phyloP scores from a whole-genome alignment of 495 filamentous ascomycete genomes.

The Tuber microsphaerosporum region DNA sequence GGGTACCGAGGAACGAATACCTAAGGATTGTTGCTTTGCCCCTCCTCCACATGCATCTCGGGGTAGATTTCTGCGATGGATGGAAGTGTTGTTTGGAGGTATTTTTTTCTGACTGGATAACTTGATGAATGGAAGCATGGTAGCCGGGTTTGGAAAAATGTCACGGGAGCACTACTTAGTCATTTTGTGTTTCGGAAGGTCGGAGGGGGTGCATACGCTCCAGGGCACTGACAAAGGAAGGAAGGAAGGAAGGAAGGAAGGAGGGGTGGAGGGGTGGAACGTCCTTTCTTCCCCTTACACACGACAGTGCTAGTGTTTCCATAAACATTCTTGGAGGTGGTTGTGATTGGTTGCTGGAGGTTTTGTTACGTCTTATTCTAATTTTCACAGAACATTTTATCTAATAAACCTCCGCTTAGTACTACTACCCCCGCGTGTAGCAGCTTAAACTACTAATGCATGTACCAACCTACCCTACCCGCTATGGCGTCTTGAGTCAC shows the following conservation, averaged over 20 bases:
- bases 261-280: not conserved
- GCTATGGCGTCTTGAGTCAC: not conserved
- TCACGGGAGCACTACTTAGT: not conserved
- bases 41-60: not conserved
- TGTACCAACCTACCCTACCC: not conserved
- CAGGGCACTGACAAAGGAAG: not conserved
- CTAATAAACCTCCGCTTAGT: not conserved
- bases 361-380: not conserved
- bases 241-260: too few species aligned
- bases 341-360: not conserved
- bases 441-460: not conserved
- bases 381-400: not conserved
- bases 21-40: not conserved
- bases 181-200: not conserved
- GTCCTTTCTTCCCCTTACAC: not conserved
- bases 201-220: not conserved
- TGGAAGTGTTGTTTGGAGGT: constrained; percentile 1
- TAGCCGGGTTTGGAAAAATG: not conserved
- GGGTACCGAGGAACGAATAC: not conserved
- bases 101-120: not conserved
- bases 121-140: not conserved
- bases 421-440: not conserved
- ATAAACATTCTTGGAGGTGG: not conserved
- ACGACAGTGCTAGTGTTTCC: not conserved
- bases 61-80: constrained; percentile 5